Base-by-base conservation (phyloP, 139 green algal species). In the Closterium sp. region DNA sequence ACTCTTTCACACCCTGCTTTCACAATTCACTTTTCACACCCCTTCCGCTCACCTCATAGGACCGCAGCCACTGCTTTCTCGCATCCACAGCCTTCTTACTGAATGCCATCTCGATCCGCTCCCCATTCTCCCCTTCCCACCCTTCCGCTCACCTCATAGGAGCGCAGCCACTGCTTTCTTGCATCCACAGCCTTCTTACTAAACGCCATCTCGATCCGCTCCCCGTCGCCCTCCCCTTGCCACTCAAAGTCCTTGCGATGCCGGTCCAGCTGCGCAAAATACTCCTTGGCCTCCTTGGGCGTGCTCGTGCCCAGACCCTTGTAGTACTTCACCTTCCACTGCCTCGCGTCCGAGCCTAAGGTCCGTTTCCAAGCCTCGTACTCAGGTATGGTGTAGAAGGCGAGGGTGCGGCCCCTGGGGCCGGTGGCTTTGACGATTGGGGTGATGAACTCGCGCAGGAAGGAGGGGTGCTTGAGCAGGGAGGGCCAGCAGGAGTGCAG, bases 311-410 rank as follows among this genome's bases (percentile, higher is more conserved):
- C 98, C 94, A 99, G 96, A 97, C 98, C 96, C 91, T 99, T 99
- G 95, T 99, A 99, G 97, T 99, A 99, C 97, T 99, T 99, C 95
- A 99, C 97, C 17, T 93, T 95, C 98, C 98, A 99, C 87, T 97
- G 97, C 5, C 86, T 92, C 0, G 93, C 92, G 62, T 85, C 93
- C 32, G 90, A 93, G 24, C 95, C 94, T 50, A 97, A 91, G 50
- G 19, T 92, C 92, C 99, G 97, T 91, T 97, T 97, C 98, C 98
- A 99, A 21, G 93, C 90, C 95, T 99, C 98, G 93, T 99, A 99
- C 96, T 99, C 97, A 7, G 98, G 98, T 94, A 99, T 95, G 9
- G 98, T 99, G 96, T 99, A 99, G 95, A 99, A 99, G 21, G 96
- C 90, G 88, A 96, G 95, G n/a, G 29, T 89, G 91, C 98, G 28